Percentiles rank a stretch among this genome's conserved stretches.
phyloP scores from a whole-genome alignment of 192 early-diverging fungal genomes.

The Entomortierella chlamydospora region DNA sequence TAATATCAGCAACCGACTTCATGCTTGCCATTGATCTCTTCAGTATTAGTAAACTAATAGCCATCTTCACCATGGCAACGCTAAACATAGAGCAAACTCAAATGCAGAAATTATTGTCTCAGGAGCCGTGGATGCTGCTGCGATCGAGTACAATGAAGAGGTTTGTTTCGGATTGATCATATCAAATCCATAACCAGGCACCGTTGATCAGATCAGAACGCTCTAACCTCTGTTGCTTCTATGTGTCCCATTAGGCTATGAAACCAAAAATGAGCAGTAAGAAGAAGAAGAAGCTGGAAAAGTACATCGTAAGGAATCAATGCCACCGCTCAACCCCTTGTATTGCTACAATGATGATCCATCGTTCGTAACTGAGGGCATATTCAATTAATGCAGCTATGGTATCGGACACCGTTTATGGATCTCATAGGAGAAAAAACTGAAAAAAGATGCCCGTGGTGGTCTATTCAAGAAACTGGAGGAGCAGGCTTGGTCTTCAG shows the following conservation, averaged over 20 bases:
- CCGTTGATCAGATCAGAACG: not conserved
- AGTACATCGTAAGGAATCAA: constrained; percentile 79
- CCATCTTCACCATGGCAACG: too few species aligned
- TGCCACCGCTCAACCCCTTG: not conserved
- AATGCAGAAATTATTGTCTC: constrained; percentile 49
- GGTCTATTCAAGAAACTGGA: constrained; percentile 72
- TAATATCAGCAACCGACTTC: not conserved
- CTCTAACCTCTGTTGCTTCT: not conserved
- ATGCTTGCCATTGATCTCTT: not conserved
- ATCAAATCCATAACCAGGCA: too few species aligned
- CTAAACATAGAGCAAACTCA: constrained; percentile 28
- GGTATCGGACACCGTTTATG: too few species aligned
- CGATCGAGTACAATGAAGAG: constrained; percentile 33
- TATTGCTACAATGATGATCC: too few species aligned
- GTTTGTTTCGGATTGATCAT: not conserved
- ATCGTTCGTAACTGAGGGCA: too few species aligned
- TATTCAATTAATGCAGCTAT: too few species aligned
- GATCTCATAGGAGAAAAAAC: constrained; percentile 72
- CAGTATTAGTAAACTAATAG: too few species aligned
- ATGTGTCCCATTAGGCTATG: constrained; percentile 8
- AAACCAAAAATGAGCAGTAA: constrained; percentile 69
- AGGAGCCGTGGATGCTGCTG: constrained; percentile 17
- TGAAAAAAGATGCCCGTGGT: constrained; percentile 82
- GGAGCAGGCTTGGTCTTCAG: constrained; percentile 76
- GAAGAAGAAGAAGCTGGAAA: constrained; percentile 82